These are phyloP conservation scores for Pulicaria dysenterica DNA, from an alignment of 129 eudicot species.

Conservation along the genomic window DNA sequence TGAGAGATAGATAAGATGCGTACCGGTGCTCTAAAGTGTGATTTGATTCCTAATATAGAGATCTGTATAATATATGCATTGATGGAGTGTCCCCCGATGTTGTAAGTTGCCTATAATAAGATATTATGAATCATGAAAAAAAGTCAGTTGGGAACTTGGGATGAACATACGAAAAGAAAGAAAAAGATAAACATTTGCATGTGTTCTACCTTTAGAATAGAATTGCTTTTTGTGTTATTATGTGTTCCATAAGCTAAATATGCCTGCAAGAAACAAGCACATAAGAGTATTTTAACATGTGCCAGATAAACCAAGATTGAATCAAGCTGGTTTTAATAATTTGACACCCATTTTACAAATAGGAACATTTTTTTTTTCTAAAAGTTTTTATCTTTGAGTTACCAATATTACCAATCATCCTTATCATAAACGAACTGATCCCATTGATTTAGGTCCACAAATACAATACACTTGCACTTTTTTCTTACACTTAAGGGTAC, in stretches of 20 bases:
- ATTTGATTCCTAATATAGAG: constrained; percentile 72
- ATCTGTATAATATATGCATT: constrained; percentile 75
- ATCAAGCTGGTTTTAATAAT: background rate
- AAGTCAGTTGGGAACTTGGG: background rate
- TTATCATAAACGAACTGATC: too few species aligned
- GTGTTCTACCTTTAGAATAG: constrained; percentile 58
- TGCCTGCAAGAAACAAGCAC: constrained; percentile 54
- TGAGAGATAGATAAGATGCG: constrained; percentile 24
- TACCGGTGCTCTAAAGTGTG: constrained; percentile 82
- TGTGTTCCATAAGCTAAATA: constrained; percentile 83
- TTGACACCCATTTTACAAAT: background rate
- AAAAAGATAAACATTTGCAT: background rate
- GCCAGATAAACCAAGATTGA: background rate
- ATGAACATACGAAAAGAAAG: constrained; percentile 10
- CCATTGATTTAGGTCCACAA: too few species aligned
- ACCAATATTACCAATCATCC: too few species aligned
- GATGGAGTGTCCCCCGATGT: constrained; percentile 68
- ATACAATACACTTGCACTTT: background rate
- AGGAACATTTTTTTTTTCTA: background rate
- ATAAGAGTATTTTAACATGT: constrained; percentile 12
- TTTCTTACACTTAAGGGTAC: background rate
- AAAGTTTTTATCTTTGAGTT: too few species aligned
- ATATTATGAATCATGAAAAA: constrained; percentile 10
- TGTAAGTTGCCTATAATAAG: constrained; percentile 69
- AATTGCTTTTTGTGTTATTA: constrained; percentile 51